phyloP scores from a whole-genome alignment of 257 asterid genomes.

The Petunia axillaris region DNA sequence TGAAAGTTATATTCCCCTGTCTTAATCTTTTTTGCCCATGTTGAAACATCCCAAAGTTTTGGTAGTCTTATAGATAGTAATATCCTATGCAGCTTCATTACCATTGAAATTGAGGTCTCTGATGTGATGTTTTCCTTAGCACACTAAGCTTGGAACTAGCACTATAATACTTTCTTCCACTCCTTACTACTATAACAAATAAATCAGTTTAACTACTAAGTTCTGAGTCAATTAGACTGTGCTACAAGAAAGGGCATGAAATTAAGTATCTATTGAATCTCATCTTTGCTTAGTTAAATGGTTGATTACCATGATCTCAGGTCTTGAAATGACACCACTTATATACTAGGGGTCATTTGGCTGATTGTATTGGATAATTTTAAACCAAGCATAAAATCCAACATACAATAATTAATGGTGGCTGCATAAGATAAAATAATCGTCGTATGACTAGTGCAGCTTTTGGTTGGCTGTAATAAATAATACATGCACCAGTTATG shows the following conservation, averaged over 20 bases:
- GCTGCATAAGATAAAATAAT: too few species aligned
- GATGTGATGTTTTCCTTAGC: not conserved
- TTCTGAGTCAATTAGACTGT: not conserved
- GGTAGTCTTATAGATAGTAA: not conserved
- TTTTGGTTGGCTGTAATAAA: too few species aligned
- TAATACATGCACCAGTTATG: too few species aligned
- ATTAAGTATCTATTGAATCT: constrained; percentile 17
- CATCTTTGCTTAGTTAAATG: constrained; percentile 16
- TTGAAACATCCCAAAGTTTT: not conserved
- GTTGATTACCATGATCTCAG: not conserved
- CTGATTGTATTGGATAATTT: too few species aligned
- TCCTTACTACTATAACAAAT: not conserved
- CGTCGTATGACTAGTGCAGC: too few species aligned
- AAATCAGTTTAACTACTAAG: not conserved
- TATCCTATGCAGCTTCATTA: constrained; percentile 20
- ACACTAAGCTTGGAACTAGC: not conserved
- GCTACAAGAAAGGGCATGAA: constrained; percentile 13
- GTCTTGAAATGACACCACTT: not conserved
- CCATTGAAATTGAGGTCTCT: constrained; percentile 20
- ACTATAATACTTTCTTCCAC: not conserved
- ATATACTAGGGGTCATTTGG: not conserved
- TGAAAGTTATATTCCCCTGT: not conserved
- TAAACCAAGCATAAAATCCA: too few species aligned
- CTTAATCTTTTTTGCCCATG: not conserved
- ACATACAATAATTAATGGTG: too few species aligned